A percentile compares a stretch with the other conserved stretches of the same genome.
Evolutionary conservation across 495 filamentous ascomycete genomes (phyloP).

Genomic region (Darksidea phi): DNA sequence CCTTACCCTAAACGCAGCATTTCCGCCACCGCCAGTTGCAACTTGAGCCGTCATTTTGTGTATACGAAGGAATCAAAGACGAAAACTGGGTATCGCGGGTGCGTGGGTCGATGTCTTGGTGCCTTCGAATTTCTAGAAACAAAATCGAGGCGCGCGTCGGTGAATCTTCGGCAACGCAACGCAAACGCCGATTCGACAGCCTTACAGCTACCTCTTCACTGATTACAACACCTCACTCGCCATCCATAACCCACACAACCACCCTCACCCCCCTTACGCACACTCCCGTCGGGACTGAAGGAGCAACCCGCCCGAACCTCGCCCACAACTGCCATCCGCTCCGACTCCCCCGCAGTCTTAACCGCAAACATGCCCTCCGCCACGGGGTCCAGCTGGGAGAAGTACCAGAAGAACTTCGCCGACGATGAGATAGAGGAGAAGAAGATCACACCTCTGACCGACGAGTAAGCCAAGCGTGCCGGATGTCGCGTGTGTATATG

Average conservation of each 20-base stretch:
- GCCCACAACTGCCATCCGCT: neutral
- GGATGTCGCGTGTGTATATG: neutral
- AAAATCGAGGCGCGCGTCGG: slow-evolving; percentile 2
- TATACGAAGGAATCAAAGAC: slow-evolving; percentile 4
- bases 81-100: slow-evolving; percentile 13
- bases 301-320: too few species aligned
- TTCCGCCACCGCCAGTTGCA: slow-evolving; percentile 59
- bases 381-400: slow-evolving; percentile 93
- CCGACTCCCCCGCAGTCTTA: slow-evolving; percentile 37
- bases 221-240: neutral
- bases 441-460: slow-evolving; percentile 95
- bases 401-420: slow-evolving; percentile 92
- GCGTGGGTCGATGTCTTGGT: slow-evolving; percentile 11
- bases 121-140: slow-evolving; percentile 11
- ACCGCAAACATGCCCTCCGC: slow-evolving; percentile 71
- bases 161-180: neutral
- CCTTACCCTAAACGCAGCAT: slow-evolving; percentile 72
- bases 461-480: slow-evolving; percentile 72
- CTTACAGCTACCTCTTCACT: neutral
- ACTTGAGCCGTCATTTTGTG: slow-evolving; percentile 44
- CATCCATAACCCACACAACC: slow-evolving; percentile 5
- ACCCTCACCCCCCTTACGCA: neutral
- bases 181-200: slow-evolving; percentile 12
- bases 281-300: neutral
- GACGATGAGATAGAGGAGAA: slow-evolving; percentile 98